These are phyloP conservation scores for Tetrastigma voinierianum DNA, from an alignment of 164 flowering plant species.

Conservation along the genomic window DNA sequence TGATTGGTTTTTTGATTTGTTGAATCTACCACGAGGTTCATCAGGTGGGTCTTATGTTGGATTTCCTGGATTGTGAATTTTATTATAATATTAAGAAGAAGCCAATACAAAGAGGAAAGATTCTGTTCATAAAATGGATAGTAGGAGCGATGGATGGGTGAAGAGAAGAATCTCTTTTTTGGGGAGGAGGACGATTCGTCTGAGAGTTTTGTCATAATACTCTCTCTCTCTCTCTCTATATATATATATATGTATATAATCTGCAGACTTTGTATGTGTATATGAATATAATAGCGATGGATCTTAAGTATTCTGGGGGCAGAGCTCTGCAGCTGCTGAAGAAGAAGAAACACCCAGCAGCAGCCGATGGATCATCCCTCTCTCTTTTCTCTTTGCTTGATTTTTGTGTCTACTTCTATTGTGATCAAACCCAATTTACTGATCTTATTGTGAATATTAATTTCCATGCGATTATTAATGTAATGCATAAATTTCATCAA, in stretches of 20 bases:
- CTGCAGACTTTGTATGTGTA: neutral
- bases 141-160: neutral
- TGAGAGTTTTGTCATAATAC: neutral
- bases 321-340: neutral
- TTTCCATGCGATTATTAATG: neutral
- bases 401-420: neutral
- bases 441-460: neutral
- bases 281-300: neutral
- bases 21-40: neutral
- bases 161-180: constrained; percentile 15
- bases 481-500: constrained; percentile 1
- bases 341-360: constrained; percentile 2
- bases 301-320: neutral
- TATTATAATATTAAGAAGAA: too few relatives aligned
- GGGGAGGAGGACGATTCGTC: constrained; percentile 7
- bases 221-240: too few relatives aligned
- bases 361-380: constrained; percentile 7
- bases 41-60: constrained; percentile 1
- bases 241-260: neutral
- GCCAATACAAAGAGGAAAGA: neutral
- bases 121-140: constrained; percentile 3
- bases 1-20: neutral
- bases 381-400: neutral
- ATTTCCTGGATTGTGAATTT: constrained; percentile 16
- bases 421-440: neutral